Evolutionary conservation across 495 filamentous ascomycete genomes (phyloP).

Genomic region (Aspergillus homomorphus): DNA sequence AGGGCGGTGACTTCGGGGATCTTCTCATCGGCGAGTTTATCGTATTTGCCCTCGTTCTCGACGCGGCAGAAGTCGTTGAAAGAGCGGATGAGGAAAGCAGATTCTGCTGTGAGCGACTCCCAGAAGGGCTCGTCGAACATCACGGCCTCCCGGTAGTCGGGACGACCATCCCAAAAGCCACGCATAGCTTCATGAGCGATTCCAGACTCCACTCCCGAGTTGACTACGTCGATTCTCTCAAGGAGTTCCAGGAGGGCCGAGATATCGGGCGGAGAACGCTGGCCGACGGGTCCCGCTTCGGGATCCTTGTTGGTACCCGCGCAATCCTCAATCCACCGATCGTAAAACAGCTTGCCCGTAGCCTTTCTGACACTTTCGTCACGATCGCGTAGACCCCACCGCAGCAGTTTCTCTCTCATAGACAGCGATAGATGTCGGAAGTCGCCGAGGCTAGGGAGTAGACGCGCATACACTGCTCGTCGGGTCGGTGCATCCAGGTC

Average conservation of each 20-base stretch:
- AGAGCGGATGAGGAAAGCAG: constrained; percentile 79
- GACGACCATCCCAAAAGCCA: constrained; percentile 91
- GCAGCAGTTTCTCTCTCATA: constrained; percentile 92
- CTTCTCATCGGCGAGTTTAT: constrained; percentile 78
- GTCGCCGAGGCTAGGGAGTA: constrained; percentile 87
- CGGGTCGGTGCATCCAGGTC: constrained; percentile 83
- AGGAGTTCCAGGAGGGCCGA: constrained; percentile 83
- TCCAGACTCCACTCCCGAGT: constrained; percentile 84
- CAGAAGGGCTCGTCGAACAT: constrained; percentile 84
- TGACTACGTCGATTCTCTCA: constrained; percentile 89
- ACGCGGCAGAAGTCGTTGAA: constrained; percentile 89
- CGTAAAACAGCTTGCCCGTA: constrained; percentile 82
- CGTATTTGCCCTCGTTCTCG: constrained; percentile 66
- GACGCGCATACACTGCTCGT: constrained; percentile 78
- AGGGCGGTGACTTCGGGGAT: constrained; percentile 91
- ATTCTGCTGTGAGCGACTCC: constrained; percentile 80
- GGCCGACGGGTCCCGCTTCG: constrained; percentile 41
- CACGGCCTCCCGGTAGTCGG: constrained; percentile 82
- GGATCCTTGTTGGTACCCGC: constrained; percentile 57
- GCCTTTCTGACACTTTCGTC: constrained; percentile 94
- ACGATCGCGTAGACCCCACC: constrained; percentile 92
- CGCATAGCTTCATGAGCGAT: constrained; percentile 90
- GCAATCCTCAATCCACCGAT: constrained; percentile 95
- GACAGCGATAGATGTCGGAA: constrained; percentile 94
- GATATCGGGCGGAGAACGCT: constrained; percentile 60